Conservation (phyloP, 1,284 basidiomycete genomes). For the Leccinum variabile region DNA sequence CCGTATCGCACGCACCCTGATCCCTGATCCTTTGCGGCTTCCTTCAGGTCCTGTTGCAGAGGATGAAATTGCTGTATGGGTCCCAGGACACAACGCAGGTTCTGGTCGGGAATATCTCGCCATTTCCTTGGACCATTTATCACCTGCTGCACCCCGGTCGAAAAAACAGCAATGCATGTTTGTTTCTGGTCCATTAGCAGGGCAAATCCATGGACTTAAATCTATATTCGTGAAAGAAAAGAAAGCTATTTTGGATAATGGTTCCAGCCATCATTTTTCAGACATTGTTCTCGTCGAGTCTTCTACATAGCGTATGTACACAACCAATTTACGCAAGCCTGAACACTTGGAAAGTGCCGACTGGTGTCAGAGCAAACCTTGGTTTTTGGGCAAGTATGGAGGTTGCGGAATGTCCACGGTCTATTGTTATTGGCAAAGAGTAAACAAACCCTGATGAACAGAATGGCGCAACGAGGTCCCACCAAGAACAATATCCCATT, state of each 20-base stretch:
- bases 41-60: background rate
- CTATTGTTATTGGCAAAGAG: background rate
- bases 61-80: background rate
- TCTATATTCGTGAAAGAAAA: background rate
- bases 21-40: background rate
- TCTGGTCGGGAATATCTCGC: background rate
- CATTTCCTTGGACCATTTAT: background rate
- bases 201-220: background rate
- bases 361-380: too few relatives aligned
- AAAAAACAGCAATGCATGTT: background rate
- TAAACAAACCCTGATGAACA: background rate
- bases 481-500: constrained; percentile 46
- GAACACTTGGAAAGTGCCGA: too few relatives aligned
- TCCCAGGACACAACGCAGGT: background rate
- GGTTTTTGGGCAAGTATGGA: too few relatives aligned
- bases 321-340: too few relatives aligned
- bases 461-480: constrained; percentile 6
- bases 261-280: background rate
- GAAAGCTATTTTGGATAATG: background rate
- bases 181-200: background rate
- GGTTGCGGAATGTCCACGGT: too few relatives aligned
- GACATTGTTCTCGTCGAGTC: background rate
- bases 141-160: background rate
- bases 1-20: background rate
- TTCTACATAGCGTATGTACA: too few relatives aligned